These are phyloP conservation scores for Ramaria rubella DNA, from an alignment of 768 basidiomycete genomes.

Conservation along the genomic window DNA sequence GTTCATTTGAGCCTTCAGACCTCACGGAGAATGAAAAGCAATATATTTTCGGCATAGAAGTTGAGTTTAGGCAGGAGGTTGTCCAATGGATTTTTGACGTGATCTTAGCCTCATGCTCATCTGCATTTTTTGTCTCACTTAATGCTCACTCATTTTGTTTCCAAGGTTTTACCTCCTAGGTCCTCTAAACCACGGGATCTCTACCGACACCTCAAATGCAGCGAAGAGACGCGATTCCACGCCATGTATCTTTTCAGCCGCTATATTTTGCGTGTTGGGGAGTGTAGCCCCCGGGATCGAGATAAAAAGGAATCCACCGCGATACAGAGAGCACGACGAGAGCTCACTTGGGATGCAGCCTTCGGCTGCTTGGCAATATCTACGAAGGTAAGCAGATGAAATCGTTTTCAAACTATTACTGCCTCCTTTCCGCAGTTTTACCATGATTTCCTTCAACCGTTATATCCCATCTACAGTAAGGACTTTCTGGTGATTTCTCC, in stretches of 20 bases:
- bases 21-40: conserved; percentile 11
- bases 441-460: conserved; percentile 54
- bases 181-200: neutral
- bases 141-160: neutral
- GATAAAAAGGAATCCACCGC: neutral
- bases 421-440: conserved; percentile 39
- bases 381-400: conserved; percentile 42
- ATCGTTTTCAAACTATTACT: neutral
- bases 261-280: conserved; percentile 42
- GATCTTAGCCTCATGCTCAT: neutral
- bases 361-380: conserved; percentile 53
- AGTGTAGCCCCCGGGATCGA: neutral
- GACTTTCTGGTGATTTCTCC: conserved; percentile 50
- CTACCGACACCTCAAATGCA: conserved; percentile 39
- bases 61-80: conserved; percentile 28
- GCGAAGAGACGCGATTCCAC: conserved; percentile 57
- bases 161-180: conserved; percentile 1
- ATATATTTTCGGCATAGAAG: conserved; percentile 26
- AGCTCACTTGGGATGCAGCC: conserved; percentile 51
- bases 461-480: conserved; percentile 42
- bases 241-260: conserved; percentile 54
- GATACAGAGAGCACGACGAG: conserved; percentile 15
- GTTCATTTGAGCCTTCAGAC: conserved; percentile 11
- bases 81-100: conserved; percentile 45
- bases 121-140: neutral